phyloP scores from a whole-genome alignment of 768 basidiomycete genomes.

The Suillus decipiens region DNA sequence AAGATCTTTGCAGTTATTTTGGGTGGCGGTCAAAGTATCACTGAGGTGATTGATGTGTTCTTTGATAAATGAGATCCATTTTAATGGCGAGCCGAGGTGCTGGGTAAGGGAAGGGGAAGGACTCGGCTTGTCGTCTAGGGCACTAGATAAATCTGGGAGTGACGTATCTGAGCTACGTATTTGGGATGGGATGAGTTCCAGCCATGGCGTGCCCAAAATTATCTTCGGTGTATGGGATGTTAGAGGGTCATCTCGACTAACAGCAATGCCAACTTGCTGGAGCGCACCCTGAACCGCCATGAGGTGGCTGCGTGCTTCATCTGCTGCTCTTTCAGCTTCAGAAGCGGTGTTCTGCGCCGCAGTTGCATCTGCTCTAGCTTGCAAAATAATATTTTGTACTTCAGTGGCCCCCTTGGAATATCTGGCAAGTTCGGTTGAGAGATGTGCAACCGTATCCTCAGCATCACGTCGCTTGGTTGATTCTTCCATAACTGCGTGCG shows the following conservation, averaged over 20 bases:
- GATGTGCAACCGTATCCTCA: not conserved
- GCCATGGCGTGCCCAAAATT: conserved; percentile 5
- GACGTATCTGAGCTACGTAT: not conserved
- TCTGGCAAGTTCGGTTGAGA: conserved; percentile 5
- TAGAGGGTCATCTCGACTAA: conserved; percentile 2
- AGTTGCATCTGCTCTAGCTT: conserved; percentile 3
- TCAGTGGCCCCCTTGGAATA: not conserved
- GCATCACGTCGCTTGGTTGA: conserved; percentile 4
- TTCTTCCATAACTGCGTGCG: not conserved
- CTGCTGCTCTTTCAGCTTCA: conserved; percentile 7
- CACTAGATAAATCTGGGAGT: not conserved
- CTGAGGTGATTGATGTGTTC: not conserved
- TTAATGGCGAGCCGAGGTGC: not conserved
- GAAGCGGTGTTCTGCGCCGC: not conserved
- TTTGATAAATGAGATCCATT: not conserved
- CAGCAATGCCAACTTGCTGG: conserved; percentile 2
- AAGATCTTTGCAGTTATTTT: not conserved
- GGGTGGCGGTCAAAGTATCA: not conserved
- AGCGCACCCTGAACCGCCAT: conserved; percentile 3
- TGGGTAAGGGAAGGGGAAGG: not conserved
- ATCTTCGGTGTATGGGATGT: conserved; percentile 3
- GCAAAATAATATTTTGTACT: not conserved
- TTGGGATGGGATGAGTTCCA: conserved; percentile 6
- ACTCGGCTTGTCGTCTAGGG: not conserved
- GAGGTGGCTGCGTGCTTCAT: not conserved